These are phyloP conservation scores for Plasmodium fragile DNA, from an alignment of 169 alveolate genomes.

Conservation along the genomic window DNA sequence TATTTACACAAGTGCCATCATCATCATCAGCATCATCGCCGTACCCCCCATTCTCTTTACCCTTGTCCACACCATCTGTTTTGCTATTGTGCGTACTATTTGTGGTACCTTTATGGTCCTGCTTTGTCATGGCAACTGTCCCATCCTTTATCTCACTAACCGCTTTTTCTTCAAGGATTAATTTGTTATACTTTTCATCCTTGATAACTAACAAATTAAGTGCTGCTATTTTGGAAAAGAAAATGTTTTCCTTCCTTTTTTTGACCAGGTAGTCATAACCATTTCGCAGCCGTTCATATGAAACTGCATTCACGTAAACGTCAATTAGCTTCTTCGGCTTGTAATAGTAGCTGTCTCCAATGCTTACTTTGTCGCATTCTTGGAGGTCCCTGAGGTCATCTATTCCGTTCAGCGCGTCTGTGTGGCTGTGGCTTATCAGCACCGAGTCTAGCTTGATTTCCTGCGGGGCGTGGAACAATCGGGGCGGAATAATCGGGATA, in stretches of 20 bases:
- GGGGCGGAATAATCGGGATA: neutral
- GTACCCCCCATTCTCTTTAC: neutral
- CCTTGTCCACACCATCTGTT: neutral
- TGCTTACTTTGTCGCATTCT: slow-evolving; percentile 23
- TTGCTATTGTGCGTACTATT: neutral
- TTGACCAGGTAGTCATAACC: slow-evolving; percentile 53
- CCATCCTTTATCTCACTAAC: slow-evolving; percentile 4
- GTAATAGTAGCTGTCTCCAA: slow-evolving; percentile 38
- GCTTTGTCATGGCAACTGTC: neutral
- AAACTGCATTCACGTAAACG: slow-evolving; percentile 35
- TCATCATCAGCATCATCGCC: neutral
- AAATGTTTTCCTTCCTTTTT: slow-evolving; percentile 46
- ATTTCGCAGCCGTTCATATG: slow-evolving; percentile 40
- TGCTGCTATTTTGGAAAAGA: slow-evolving; percentile 66
- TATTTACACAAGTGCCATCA: slow-evolving; percentile 26
- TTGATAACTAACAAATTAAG: slow-evolving; percentile 35
- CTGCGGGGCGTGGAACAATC: neutral
- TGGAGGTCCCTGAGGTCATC: slow-evolving; percentile 71
- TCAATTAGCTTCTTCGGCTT: slow-evolving; percentile 27
- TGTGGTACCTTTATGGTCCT: slow-evolving; percentile 1
- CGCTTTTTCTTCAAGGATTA: slow-evolving; percentile 7
- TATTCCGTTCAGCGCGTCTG: slow-evolving; percentile 69
- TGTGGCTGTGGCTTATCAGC: slow-evolving; percentile 61
- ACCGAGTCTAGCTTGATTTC: slow-evolving; percentile 43
- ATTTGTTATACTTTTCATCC: slow-evolving; percentile 43